A percentile compares a stretch with the other conserved stretches of the same genome.
Conservation (phyloP, 192 early-diverging fungal species). For the Mortierella hygrophila region DNA sequence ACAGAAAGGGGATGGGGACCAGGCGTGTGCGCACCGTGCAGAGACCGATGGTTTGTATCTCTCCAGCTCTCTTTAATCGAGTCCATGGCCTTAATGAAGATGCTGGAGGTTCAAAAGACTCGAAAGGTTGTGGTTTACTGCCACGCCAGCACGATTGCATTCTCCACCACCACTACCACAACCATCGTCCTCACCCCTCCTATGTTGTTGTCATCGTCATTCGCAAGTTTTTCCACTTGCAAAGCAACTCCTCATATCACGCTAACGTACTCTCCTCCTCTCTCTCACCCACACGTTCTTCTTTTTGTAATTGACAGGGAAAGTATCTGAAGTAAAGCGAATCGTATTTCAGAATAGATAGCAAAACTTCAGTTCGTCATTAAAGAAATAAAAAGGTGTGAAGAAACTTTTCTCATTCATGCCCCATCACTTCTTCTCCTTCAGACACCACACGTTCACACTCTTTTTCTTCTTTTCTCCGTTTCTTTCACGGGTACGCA, state of each 20-base stretch:
- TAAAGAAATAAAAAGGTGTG: neutral
- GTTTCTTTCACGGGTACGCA: neutral
- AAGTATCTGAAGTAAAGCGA: conserved; percentile 2
- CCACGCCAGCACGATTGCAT: neutral
- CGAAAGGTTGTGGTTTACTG: neutral
- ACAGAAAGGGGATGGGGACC: too few species aligned
- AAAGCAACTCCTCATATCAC: neutral
- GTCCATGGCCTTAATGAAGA: too few species aligned
- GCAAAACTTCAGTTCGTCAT: conserved; percentile 14
- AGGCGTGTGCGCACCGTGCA: too few species aligned
- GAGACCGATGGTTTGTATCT: neutral
- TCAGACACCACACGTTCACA: neutral
- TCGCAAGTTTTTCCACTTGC: neutral
- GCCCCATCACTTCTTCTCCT: neutral
- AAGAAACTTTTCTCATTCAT: neutral
- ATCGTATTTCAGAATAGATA: neutral
- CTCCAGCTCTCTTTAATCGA: too few species aligned
- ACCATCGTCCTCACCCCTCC: neutral
- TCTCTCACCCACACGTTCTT: neutral
- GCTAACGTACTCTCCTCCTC: neutral
- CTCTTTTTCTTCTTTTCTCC: conserved; percentile 5
- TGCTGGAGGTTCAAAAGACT: neutral
- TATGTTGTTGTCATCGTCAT: neutral
- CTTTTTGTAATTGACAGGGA: neutral
- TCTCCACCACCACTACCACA: neutral